Base-by-base conservation (phyloP, 1,139 yeast genomes). In the Pichia sp. region DNA sequence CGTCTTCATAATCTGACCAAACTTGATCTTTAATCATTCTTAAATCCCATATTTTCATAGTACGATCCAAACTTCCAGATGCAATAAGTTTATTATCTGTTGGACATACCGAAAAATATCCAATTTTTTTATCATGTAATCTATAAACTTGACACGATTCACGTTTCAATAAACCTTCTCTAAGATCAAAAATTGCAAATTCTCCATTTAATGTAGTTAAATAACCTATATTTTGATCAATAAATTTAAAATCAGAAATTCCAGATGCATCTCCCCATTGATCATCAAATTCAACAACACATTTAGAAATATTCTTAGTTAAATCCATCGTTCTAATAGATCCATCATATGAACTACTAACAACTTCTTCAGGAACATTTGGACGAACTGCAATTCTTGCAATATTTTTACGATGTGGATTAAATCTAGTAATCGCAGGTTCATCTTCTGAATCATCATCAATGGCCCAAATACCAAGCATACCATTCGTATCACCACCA, bases 401-500 rank as follows among this genome's bases (percentile, higher is more conserved):
- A 10, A 91, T 74, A 14, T 86, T 73, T 42, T 80, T 79, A 0
- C 91, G 80, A 56, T 91, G 96, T 2, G 88, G 75, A 50, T 78
- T 80, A 47, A 88, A 71, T 19, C 77, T 74, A 1, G 80, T 64
- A 1, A 85, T 75, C 22, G 78, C 77, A 0, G 84, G 85, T 2
- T 61, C 61, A 3, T 42, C 50, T 7, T 42, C 53, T 10, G 67
- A 70, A 8, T 64, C 69, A 31, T 70, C 77, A 24, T 59, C 63
- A 2, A 84, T 80, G 31, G 89, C 80, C 96, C 96, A 91, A n/a
- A 89, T 69, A 0, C 96, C 96, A 38, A 88, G 63, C 49, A 79
- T 74, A 6, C 97, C 97, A 15, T 68, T 65, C 18, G 88, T 85
- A 61, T 91, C 97, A 36, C 96, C 97, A 0, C 89, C 96, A 32